phyloP scores from a whole-genome alignment of 805 yeast species.

The Suhomyces pyralidae region DNA sequence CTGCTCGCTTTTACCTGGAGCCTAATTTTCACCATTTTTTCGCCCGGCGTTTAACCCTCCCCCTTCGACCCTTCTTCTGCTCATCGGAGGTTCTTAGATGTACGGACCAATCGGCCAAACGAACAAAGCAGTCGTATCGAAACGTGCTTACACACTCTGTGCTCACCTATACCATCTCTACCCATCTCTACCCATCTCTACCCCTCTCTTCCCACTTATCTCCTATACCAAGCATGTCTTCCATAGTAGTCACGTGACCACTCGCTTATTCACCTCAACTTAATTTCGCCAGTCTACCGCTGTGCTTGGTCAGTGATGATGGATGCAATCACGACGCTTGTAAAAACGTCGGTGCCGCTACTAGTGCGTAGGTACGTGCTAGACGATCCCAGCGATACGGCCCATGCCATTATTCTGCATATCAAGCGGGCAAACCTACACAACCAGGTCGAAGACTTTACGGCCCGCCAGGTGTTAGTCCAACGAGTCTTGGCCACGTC shows the following conservation, averaged over 20 bases:
- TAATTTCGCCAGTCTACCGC: not conserved
- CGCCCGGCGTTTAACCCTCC: not conserved
- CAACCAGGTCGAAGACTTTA: slow-evolving; percentile 29
- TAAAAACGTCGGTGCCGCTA: not conserved
- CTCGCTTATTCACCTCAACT: not conserved
- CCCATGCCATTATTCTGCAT: not conserved
- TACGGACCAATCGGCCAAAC: no score
- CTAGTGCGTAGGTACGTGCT: not conserved
- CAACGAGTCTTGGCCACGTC: slow-evolving; percentile 38
- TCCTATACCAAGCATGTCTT: no score
- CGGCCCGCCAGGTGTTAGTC: slow-evolving; percentile 23
- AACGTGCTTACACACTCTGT: no score
- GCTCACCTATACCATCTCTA: no score
- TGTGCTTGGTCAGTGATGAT: not conserved
- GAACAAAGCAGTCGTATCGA: no score
- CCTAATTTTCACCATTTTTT: not conserved
- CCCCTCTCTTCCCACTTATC: no score
- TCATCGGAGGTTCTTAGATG: no score
- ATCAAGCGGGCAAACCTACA: slow-evolving; percentile 1
- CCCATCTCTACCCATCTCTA: no score
- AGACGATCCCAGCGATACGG: not conserved
- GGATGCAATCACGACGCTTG: not conserved
- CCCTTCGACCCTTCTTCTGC: not conserved
- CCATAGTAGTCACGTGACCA: not conserved
- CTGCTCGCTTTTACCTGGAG: not conserved